A percentile compares a stretch with the other conserved stretches of the same genome.
Evolutionary conservation across 2,329 filamentous ascomycete genomes (phyloP).

Genomic region (Lecanoromycetidae sp.): DNA sequence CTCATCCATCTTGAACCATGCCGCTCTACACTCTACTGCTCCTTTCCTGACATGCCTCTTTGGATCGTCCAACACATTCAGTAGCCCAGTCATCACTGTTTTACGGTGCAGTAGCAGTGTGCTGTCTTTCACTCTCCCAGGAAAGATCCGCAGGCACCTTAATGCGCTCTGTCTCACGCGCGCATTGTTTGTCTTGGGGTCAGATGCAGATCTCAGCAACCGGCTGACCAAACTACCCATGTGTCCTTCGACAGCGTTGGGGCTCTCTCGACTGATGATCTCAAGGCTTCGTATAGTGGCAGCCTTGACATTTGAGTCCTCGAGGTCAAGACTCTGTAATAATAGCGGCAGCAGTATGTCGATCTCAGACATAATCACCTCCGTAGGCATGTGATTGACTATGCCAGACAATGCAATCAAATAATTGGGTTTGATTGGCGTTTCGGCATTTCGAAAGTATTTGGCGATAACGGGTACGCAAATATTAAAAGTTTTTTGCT

Average conservation of each 20-base stretch:
- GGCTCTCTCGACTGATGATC: conserved; percentile 46
- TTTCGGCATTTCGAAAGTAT: conserved; percentile 36
- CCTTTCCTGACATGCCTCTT: conserved; percentile 51
- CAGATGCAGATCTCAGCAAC: conserved; percentile 38
- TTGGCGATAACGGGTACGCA: conserved; percentile 45
- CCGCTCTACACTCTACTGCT: conserved; percentile 49
- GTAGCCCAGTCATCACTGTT: conserved; percentile 45
- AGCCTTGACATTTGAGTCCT: conserved; percentile 39
- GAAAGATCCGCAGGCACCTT: conserved; percentile 37
- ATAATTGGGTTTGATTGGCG: conserved; percentile 45
- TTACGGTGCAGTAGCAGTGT: conserved; percentile 45
- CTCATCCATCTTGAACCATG: conserved; percentile 49
- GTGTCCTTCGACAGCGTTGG: conserved; percentile 43
- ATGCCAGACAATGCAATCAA: conserved; percentile 52
- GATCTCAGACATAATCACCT: conserved; percentile 48
- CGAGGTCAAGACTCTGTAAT: conserved; percentile 49
- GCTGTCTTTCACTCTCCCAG: conserved; percentile 36
- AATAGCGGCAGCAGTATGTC: conserved; percentile 46
- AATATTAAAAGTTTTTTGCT: conserved; percentile 51
- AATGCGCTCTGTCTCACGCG: conserved; percentile 38
- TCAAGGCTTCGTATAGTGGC: conserved; percentile 49
- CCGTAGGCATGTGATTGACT: conserved; percentile 46
- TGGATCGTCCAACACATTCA: conserved; percentile 46
- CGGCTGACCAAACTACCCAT: conserved; percentile 45
- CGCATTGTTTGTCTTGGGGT: conserved; percentile 16